Base-by-base conservation (phyloP, 495 filamentous ascomycete species). In the Aspergillus funiculosus region DNA sequence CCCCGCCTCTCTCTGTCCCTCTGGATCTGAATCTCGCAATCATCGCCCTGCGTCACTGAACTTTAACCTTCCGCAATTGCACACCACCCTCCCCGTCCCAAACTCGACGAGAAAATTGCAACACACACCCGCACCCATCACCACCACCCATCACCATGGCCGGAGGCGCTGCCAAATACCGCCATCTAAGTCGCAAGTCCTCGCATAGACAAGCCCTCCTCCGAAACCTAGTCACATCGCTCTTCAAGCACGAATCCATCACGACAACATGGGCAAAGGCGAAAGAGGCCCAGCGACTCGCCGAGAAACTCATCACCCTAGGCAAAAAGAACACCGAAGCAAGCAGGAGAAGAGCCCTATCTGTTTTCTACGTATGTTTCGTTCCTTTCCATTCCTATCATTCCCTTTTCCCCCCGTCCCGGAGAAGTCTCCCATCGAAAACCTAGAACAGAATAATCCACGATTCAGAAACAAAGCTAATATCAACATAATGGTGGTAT, bases 261-360 rank as follows among this genome's bases (percentile, higher is more conserved):
- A 80, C 79, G 36, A 98, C 92, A 19, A 95, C 92, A 69, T 96
- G 84, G 81, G 79, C 80, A 62, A 97, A 96, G 71, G 92, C 92
- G 22, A 98, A 97, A 66, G 92, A 98, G 71, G 86, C 92, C 32
- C 92, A 97, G 66, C 77, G 84, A 1, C 63, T 96, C 20, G 92
- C 92, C 27, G 92, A 98, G 59, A 89, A 90, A 72, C 75, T 95
- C 48, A 88, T 98, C 53, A 95, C 91, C 7, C 67, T 94, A 49
- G 91, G 81, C 28, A 98, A 98, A 76, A 80, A 81, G 70, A 87
- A 94, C 64, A 89, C 88, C 17, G 82, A 90, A 51, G 81, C 84
- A 1, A 79, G 80, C 38, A 72, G 77, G 57, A 66, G 75, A 54
- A 76, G 73, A 39, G 89, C 86, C 9, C 59, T 81, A 51, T 74